Conservation (phyloP, 768 basidiomycete species). For the Lentinula aciculospora region DNA sequence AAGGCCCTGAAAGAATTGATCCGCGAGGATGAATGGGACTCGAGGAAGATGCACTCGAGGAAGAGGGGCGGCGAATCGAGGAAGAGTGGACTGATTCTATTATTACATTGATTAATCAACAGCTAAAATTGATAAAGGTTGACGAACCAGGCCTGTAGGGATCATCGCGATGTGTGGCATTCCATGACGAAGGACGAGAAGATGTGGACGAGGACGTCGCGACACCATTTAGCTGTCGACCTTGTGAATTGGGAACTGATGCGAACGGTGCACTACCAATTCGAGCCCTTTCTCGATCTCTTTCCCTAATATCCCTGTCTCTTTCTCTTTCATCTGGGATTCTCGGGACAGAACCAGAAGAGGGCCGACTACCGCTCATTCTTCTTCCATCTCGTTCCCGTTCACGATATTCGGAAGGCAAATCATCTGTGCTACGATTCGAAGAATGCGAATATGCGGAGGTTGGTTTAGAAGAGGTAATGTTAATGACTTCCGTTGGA, state of each 20-base stretch:
- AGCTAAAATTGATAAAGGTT: slow-evolving; percentile 29
- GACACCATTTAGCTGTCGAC: slow-evolving; percentile 16
- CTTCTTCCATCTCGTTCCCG: slow-evolving; percentile 7
- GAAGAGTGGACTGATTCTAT: slow-evolving; percentile 14
- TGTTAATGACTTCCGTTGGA: slow-evolving; percentile 47
- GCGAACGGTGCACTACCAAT: slow-evolving; percentile 47
- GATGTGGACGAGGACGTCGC: slow-evolving; percentile 20
- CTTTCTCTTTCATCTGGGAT: slow-evolving; percentile 28
- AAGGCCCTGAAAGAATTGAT: slow-evolving; percentile 16
- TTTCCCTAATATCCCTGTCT: neutral
- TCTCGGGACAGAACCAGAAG: slow-evolving; percentile 29
- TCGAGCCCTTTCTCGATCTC: slow-evolving; percentile 21
- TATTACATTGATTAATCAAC: slow-evolving; percentile 9
- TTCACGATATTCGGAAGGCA: slow-evolving; percentile 15
- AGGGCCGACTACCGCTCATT: slow-evolving; percentile 19
- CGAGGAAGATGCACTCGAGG: neutral
- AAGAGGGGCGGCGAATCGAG: slow-evolving; percentile 20
- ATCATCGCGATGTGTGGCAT: slow-evolving; percentile 5
- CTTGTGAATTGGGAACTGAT: slow-evolving; percentile 38
- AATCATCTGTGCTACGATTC: slow-evolving; percentile 34
- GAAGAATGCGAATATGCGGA: slow-evolving; percentile 18
- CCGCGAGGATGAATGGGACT: slow-evolving; percentile 5
- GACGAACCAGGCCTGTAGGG: slow-evolving; percentile 26
- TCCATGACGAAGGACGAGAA: slow-evolving; percentile 16
- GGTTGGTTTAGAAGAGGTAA: slow-evolving; percentile 32